Evolutionary conservation across 768 basidiomycete genomes (phyloP).

Genomic region (Hemileccinum impolitum): DNA sequence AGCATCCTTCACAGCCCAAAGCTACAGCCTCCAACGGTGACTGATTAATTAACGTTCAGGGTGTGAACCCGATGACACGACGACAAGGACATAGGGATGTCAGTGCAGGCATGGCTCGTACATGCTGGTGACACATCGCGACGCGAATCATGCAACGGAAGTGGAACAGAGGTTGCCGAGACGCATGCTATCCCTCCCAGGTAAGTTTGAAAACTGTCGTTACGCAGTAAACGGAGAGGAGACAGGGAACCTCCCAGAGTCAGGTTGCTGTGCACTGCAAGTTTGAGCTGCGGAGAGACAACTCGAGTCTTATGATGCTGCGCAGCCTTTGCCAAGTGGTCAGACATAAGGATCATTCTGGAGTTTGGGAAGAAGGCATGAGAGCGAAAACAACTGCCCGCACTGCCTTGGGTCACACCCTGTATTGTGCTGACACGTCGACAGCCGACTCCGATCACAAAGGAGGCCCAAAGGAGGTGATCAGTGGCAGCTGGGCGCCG

Average conservation of each 20-base stretch:
- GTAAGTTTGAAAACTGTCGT: neutral
- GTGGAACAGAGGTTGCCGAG: neutral
- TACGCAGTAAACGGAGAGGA: neutral
- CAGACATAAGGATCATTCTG: no score
- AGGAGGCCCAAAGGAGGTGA: constrained; percentile 14
- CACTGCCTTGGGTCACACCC: no score
- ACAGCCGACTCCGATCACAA: constrained; percentile 23
- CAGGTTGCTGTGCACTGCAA: neutral
- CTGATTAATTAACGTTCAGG: constrained; percentile 21
- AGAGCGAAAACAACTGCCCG: no score
- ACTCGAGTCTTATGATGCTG: neutral
- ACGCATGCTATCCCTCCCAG: neutral
- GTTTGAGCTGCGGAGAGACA: neutral
- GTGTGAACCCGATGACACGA: constrained; percentile 13
- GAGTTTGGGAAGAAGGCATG: neutral
- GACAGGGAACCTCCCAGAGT: neutral
- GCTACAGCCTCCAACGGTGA: constrained; percentile 12
- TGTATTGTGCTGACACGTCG: neutral
- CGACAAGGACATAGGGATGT: neutral
- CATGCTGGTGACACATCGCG: constrained; percentile 1
- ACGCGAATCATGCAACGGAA: neutral
- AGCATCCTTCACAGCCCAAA: constrained; percentile 14
- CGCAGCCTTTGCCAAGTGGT: neutral
- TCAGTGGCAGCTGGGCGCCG: constrained; percentile 25
- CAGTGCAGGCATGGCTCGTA: neutral